Evolutionary conservation across 495 filamentous ascomycete genomes (phyloP).

Genomic region (Podospora fimiseda): DNA sequence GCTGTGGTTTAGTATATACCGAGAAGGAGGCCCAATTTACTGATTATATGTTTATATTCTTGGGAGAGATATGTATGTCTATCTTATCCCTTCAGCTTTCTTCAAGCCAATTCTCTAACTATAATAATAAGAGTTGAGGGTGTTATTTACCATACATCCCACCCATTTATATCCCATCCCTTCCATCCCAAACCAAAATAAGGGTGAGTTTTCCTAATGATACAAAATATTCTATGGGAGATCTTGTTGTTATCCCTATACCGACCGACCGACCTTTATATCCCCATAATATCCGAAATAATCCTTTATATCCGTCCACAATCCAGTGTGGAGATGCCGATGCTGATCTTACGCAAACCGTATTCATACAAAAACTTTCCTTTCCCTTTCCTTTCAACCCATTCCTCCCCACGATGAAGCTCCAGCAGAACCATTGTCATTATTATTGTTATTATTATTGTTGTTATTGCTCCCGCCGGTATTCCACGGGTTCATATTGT

Average conservation of each 20-base stretch:
- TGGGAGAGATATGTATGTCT: too few species aligned
- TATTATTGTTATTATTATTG: not conserved
- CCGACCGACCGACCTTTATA: not conserved
- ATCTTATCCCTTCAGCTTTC: too few species aligned
- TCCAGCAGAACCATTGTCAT: too few species aligned
- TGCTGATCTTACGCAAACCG: not conserved
- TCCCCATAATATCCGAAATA: not conserved
- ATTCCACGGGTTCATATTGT: not conserved
- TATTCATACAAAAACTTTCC: not conserved
- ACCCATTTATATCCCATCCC: not conserved
- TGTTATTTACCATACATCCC: not conserved
- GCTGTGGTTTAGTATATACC: too few species aligned
- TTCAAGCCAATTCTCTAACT: too few species aligned
- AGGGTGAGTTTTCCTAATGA: not conserved
- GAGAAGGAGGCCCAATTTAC: too few species aligned
- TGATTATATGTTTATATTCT: too few species aligned
- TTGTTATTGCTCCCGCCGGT: not conserved
- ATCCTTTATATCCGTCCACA: not conserved
- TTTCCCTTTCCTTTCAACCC: not conserved
- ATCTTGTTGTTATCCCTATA: not conserved
- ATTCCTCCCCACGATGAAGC: too few species aligned
- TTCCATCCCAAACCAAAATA: too few species aligned
- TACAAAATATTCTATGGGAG: not conserved
- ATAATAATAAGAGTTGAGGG: slow-evolving; percentile 22
- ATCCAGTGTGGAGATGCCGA: not conserved